These are phyloP conservation scores for Fragaria nilgerrensis DNA, from an alignment of 306 rosid species.

Conservation along the genomic window DNA sequence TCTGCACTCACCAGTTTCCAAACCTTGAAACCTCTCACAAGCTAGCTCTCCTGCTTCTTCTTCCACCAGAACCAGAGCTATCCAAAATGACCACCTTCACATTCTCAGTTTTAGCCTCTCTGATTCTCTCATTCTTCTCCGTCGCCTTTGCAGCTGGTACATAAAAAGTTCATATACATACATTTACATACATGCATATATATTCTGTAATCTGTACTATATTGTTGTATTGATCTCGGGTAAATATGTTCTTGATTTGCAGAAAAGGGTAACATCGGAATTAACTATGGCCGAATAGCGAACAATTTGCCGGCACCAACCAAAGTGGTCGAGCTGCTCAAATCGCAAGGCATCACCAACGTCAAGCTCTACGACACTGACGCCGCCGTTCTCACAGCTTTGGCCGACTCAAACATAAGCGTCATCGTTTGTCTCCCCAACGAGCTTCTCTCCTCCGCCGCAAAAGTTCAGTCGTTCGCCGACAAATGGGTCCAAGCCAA, in stretches of 20 bases:
- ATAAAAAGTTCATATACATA: no score
- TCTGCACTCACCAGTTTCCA: not conserved
- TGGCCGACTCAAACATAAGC: constrained; percentile 50
- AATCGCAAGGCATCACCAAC: constrained; percentile 50
- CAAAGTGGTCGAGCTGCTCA: constrained; percentile 59
- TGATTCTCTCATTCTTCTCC: constrained; percentile 25
- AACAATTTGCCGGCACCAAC: constrained; percentile 57
- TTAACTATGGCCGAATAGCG: constrained; percentile 79
- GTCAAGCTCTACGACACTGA: constrained; percentile 78
- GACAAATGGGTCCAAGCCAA: constrained; percentile 72
- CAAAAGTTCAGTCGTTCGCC: constrained; percentile 56
- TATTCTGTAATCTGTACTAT: not conserved
- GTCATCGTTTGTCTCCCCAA: constrained; percentile 65
- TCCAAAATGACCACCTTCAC: constrained; percentile 40
- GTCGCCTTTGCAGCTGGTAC: constrained; percentile 43
- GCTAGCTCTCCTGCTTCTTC: constrained; percentile 25
- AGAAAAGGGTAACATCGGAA: constrained; percentile 56
- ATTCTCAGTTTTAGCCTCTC: not conserved
- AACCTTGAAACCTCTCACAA: not conserved
- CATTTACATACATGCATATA: not conserved
- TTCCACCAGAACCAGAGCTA: constrained; percentile 23
- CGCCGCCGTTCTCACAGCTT: constrained; percentile 53
- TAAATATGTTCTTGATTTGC: not conserved
- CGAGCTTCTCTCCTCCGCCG: constrained; percentile 63
- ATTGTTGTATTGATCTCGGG: not conserved